Conservation (phyloP, 2,329 filamentous ascomycete species). For the Aspergillus sp. region DNA sequence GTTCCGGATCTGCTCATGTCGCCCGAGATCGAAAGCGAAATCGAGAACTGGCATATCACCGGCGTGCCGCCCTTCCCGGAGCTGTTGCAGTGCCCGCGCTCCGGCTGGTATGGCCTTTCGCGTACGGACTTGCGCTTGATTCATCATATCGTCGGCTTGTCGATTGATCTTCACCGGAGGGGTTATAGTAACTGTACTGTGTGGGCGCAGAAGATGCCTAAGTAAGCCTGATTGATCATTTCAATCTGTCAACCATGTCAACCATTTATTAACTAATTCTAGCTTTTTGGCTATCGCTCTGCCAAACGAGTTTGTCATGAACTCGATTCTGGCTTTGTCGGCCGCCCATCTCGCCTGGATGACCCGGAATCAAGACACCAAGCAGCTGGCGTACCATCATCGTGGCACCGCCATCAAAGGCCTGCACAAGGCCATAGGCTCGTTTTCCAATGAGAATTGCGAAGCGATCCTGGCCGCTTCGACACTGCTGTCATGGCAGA, state of each 20-base stretch:
- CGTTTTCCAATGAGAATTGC: conserved; percentile 76
- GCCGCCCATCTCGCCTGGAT: conserved; percentile 88
- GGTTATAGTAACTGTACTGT: conserved; percentile 77
- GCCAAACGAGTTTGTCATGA: conserved; percentile 83
- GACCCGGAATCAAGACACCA: conserved; percentile 74
- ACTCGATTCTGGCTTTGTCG: conserved; percentile 85
- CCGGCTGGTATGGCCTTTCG: conserved; percentile 63
- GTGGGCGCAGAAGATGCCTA: conserved; percentile 88
- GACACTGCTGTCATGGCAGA: conserved; percentile 89
- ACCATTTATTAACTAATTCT: conserved; percentile 12
- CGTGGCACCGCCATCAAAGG: conserved; percentile 78
- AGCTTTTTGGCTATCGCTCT: conserved; percentile 78
- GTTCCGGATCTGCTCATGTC: conserved; percentile 69
- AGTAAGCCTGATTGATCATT: conserved; percentile 51
- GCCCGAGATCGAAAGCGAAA: conserved; percentile 70
- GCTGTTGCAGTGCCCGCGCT: conserved; percentile 66
- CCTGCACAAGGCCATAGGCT: conserved; percentile 75
- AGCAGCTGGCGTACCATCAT: conserved; percentile 83
- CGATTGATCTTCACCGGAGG: conserved; percentile 68
- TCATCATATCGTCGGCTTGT: conserved; percentile 80
- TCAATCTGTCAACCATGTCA: conserved; percentile 3
- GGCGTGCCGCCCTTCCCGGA: conserved; percentile 79
- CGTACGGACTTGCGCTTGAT: conserved; percentile 78
- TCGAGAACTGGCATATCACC: conserved; percentile 75
- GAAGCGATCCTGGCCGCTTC: conserved; percentile 89